Percentiles rank a stretch among this genome's conserved stretches.
These are phyloP conservation scores for Aspergillus sclerotialis DNA, from an alignment of 2,329 filamentous ascomycete species.

Conservation along the genomic window DNA sequence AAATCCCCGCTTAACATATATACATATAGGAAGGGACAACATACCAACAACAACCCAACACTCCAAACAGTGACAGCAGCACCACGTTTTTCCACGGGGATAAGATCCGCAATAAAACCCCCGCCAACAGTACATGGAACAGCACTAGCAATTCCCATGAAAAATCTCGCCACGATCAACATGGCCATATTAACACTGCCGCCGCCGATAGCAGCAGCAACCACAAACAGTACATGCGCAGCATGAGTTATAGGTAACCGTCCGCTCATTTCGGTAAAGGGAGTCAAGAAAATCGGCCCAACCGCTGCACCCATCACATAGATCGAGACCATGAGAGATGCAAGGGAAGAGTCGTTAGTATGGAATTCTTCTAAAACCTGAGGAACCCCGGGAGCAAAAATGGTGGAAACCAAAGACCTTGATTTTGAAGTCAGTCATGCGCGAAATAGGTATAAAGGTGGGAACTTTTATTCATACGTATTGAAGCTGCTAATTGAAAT, in stretches of 20 bases:
- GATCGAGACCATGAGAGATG: conserved; percentile 50
- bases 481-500: conserved; percentile 14
- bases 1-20: background rate
- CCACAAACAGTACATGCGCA: conserved; percentile 53
- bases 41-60: conserved; percentile 41
- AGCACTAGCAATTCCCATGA: conserved; percentile 40
- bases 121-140: conserved; percentile 46
- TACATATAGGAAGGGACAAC: background rate
- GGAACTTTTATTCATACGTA: conserved; percentile 4
- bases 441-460: background rate
- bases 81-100: conserved; percentile 43
- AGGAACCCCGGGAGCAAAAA: conserved; percentile 31
- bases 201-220: conserved; percentile 58
- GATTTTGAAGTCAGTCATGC: background rate
- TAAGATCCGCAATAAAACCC: conserved; percentile 47
- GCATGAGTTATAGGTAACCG: conserved; percentile 48
- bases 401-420: conserved; percentile 29
- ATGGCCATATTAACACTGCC: conserved; percentile 47
- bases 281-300: conserved; percentile 51
- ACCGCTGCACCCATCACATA: conserved; percentile 53
- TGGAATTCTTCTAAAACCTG: conserved; percentile 39
- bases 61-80: conserved; percentile 43
- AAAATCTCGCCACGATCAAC: conserved; percentile 48
- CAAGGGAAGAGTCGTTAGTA: conserved; percentile 32
- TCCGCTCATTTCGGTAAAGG: conserved; percentile 58